phyloP scores from a whole-genome alignment of 192 early-diverging fungal species.

The Mortierella alpina region DNA sequence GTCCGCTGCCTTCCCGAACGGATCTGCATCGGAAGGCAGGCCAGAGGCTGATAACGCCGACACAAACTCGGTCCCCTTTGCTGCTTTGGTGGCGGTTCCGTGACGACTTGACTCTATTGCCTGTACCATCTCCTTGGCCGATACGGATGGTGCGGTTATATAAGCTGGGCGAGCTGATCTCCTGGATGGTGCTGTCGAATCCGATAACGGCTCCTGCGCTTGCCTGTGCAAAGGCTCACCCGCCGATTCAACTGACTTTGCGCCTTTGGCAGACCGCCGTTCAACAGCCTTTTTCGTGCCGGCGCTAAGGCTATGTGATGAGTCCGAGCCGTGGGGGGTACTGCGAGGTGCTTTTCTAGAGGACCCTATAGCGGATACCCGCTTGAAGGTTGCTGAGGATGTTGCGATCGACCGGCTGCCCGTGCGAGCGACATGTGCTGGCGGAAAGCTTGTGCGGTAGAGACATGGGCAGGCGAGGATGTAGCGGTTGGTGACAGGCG shows the following conservation, averaged over 20 bases:
- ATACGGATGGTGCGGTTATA: conserved; percentile 25
- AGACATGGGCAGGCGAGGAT: background rate
- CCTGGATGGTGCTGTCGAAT: background rate
- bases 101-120: conserved; percentile 43
- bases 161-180: conserved; percentile 8
- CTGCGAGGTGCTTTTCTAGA: too few species aligned
- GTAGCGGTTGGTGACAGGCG: background rate
- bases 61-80: background rate
- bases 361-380: background rate
- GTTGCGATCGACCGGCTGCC: conserved; percentile 14
- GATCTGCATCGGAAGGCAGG: conserved; percentile 2
- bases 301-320: too few species aligned
- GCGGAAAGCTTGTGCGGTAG: background rate
- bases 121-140: conserved; percentile 37
- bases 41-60: background rate
- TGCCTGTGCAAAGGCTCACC: too few species aligned
- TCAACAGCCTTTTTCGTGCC: too few species aligned
- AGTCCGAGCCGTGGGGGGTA: too few species aligned
- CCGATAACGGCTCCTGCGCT: background rate
- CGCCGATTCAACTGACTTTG: too few species aligned
- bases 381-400: conserved; percentile 7
- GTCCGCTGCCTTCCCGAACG: conserved; percentile 30
- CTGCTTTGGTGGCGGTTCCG: background rate
- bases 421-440: background rate
- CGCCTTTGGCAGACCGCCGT: too few species aligned